Evolutionary conservation across 495 filamentous ascomycete genomes (phyloP).

Genomic region (Penicillium parvum): DNA sequence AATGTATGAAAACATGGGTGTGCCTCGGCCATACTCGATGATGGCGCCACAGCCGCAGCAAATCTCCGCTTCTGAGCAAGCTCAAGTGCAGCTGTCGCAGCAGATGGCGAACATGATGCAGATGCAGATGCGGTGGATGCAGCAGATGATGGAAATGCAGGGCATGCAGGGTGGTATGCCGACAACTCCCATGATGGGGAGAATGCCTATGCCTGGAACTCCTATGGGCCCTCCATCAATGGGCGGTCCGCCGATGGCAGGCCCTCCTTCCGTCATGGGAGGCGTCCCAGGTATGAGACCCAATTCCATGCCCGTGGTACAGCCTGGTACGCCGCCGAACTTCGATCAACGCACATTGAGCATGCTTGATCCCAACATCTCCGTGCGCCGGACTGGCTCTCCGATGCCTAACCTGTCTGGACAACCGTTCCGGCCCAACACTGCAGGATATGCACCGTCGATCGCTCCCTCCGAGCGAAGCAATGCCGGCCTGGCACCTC

Average conservation of each 20-base stretch:
- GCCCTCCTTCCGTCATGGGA: slow-evolving; percentile 13
- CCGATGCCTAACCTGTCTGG: slow-evolving; percentile 28
- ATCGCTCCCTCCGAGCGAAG: slow-evolving; percentile 94
- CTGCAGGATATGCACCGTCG: slow-evolving; percentile 57
- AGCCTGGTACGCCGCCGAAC: slow-evolving; percentile 10
- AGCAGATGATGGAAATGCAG: slow-evolving; percentile 74
- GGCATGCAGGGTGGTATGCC: slow-evolving; percentile 24
- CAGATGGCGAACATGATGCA: slow-evolving; percentile 90
- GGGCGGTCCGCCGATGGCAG: slow-evolving; percentile 9
- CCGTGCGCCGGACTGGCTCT: slow-evolving; percentile 44
- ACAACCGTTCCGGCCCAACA: slow-evolving; percentile 27
- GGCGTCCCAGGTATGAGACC: slow-evolving; percentile 32
- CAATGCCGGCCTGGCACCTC: slow-evolving; percentile 80
- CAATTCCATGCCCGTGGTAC: slow-evolving; percentile 38
- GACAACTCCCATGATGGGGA: slow-evolving; percentile 20
- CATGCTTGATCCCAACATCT: slow-evolving; percentile 73
- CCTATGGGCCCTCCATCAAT: slow-evolving; percentile 17
- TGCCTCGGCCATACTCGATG: slow-evolving; percentile 48
- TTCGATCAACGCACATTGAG: slow-evolving; percentile 63
- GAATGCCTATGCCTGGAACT: slow-evolving; percentile 19
- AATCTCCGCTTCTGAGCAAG: slow-evolving; percentile 68
- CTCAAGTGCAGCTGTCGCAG: slow-evolving; percentile 77
- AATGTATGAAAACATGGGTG: slow-evolving; percentile 35
- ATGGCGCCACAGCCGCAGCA: slow-evolving; percentile 25
- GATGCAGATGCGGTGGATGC: slow-evolving; percentile 87